These are phyloP conservation scores for Debaryomyces robertsiae DNA, from an alignment of 1,139 yeast genomes.

Conservation along the genomic window DNA sequence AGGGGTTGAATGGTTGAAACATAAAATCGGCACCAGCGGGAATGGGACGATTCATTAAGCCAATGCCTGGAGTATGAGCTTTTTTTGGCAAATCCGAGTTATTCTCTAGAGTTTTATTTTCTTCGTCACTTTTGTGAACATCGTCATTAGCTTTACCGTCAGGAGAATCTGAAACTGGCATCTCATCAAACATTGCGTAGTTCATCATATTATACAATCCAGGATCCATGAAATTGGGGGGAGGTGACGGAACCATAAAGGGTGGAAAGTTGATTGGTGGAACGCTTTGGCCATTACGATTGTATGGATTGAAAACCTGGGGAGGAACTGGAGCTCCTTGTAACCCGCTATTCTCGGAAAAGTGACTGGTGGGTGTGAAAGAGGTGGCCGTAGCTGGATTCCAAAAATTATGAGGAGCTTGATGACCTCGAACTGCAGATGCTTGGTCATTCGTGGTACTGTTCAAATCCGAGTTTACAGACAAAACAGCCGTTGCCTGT, in stretches of 20 bases:
- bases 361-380: conserved; percentile 51
- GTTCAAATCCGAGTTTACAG: conserved; percentile 34
- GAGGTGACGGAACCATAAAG: conserved; percentile 40
- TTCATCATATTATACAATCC: conserved; percentile 35
- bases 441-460: conserved; percentile 16
- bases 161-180: conserved; percentile 12
- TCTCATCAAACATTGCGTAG: conserved; percentile 17
- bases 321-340: conserved; percentile 18
- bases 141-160: conserved; percentile 8
- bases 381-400: conserved; percentile 65
- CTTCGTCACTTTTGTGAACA: conserved; percentile 4
- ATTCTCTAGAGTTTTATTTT: conserved; percentile 3
- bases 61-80: conserved; percentile 41
- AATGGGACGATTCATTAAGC: conserved; percentile 39
- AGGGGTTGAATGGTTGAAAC: conserved; percentile 55
- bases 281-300: conserved; percentile 20
- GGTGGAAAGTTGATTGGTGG: conserved; percentile 43
- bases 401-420: conserved; percentile 52
- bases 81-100: conserved; percentile 9
- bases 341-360: conserved; percentile 25
- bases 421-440: conserved; percentile 9
- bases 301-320: conserved; percentile 21
- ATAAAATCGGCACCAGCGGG: conserved; percentile 39
- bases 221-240: conserved; percentile 43
- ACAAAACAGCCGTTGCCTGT: conserved; percentile 46